Conservation (phyloP, 1,139 yeast species). For the Zygosaccharomyces pseudobailii region DNA sequence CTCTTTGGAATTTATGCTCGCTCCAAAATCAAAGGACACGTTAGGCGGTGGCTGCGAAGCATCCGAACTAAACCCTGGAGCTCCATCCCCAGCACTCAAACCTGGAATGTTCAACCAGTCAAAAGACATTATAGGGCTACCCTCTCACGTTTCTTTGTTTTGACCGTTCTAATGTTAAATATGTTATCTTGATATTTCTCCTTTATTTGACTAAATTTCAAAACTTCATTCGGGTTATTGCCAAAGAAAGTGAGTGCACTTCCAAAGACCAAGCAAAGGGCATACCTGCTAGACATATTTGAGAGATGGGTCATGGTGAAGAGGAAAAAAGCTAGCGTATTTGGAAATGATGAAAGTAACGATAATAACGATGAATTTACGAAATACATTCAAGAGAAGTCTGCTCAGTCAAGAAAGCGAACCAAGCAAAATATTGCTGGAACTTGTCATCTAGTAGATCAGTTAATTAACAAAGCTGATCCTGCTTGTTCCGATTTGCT, state of each 20-base stretch:
- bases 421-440: slow-evolving; percentile 3
- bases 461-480: background rate
- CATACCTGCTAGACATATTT: background rate
- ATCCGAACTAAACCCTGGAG: slow-evolving; percentile 5
- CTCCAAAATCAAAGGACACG: slow-evolving; percentile 27
- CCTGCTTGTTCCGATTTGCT: background rate
- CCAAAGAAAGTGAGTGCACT: too few species aligned
- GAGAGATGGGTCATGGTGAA: slow-evolving; percentile 8
- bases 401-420: slow-evolving; percentile 7
- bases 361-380: slow-evolving; percentile 10
- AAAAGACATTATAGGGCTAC: slow-evolving; percentile 25
- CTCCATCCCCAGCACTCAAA: slow-evolving; percentile 16
- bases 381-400: slow-evolving; percentile 12
- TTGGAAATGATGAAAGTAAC: slow-evolving; percentile 11
- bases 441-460: background rate
- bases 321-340: slow-evolving; percentile 12
- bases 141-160: background rate
- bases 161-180: background rate
- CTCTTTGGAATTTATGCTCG: background rate
- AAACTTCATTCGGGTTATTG: background rate
- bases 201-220: background rate
- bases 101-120: slow-evolving; percentile 36
- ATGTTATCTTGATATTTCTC: background rate
- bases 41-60: slow-evolving; percentile 22
- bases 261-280: background rate